Percentiles rank a stretch among this genome's conserved stretches.
Evolutionary conservation across 768 basidiomycete species (phyloP).

Genomic region (Boletus huronensis): DNA sequence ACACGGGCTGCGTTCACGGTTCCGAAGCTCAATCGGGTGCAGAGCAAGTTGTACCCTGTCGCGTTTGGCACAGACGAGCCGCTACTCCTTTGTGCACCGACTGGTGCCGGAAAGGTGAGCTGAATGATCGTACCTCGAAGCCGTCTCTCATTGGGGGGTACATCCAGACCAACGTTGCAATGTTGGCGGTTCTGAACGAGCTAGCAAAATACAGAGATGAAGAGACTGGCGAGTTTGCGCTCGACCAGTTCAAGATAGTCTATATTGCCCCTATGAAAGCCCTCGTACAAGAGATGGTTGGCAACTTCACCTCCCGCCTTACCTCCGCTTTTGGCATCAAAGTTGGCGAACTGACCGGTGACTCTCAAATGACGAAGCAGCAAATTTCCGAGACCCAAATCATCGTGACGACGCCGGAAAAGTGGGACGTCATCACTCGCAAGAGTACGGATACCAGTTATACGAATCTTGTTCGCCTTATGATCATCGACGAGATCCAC

Average conservation of each 20-base stretch:
- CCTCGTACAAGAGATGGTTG: conserved; percentile 97
- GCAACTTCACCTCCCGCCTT: conserved; percentile 84
- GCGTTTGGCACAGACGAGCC: conserved; percentile 96
- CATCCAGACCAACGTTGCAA: conserved; percentile 90
- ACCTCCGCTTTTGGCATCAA: conserved; percentile 61
- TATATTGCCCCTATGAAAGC: conserved; percentile 99
- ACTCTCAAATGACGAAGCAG: conserved; percentile 96
- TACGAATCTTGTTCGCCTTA: conserved; percentile 91
- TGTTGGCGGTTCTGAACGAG: conserved; percentile 91
- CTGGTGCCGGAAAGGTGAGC: conserved; percentile 94
- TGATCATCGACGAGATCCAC: conserved; percentile 99
- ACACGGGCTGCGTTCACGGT: conserved; percentile 83
- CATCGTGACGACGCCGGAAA: conserved; percentile 98
- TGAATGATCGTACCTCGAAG: background rate
- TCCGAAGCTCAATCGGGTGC: conserved; percentile 80
- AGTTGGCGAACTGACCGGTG: conserved; percentile 94
- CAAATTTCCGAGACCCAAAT: conserved; percentile 97
- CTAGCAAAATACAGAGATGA: conserved; percentile 85
- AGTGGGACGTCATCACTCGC: conserved; percentile 99
- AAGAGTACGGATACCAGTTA: conserved; percentile 97
- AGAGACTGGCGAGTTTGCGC: conserved; percentile 72
- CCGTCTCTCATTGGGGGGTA: conserved; percentile 14
- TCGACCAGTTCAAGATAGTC: conserved; percentile 92
- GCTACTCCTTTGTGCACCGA: conserved; percentile 92
- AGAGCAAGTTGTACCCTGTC: conserved; percentile 88